Conservation (phyloP, 148 eudicot species). For the Selenicereus undatus region DNA sequence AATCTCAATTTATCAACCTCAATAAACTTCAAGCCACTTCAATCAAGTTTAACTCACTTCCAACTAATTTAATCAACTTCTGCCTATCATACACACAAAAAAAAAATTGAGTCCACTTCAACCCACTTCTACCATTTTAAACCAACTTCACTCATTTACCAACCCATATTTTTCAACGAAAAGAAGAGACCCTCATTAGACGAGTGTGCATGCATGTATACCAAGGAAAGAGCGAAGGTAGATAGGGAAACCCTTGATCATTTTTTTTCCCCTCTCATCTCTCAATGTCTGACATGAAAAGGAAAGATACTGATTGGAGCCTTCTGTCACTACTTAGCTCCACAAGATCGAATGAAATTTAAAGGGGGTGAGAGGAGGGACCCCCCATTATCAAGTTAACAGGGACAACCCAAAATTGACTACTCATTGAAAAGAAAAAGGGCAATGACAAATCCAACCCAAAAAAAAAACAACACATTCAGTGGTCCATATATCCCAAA, state of each 20-base stretch:
- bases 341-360: constrained; percentile 23
- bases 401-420: constrained; percentile 24
- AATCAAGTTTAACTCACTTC: no score
- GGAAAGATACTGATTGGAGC: constrained; percentile 14
- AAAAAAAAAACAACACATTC: background rate
- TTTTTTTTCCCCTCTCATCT: background rate
- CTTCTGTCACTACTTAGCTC: constrained; percentile 6
- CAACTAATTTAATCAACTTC: no score
- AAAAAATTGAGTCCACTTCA: no score
- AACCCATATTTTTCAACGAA: no score
- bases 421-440: constrained; percentile 8
- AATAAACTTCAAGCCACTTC: no score
- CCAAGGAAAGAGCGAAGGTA: background rate
- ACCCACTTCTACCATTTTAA: no score
- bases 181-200: no score
- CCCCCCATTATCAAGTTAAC: constrained; percentile 14
- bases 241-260: background rate
- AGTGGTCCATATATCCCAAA: background rate
- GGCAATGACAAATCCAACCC: background rate
- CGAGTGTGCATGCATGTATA: no score
- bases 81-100: no score
- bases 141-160: no score
- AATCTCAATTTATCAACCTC: no score
- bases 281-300: constrained; percentile 15
- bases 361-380: background rate